These are phyloP conservation scores for Pleurotus platypus DNA, from an alignment of 768 basidiomycete genomes.

Conservation along the genomic window DNA sequence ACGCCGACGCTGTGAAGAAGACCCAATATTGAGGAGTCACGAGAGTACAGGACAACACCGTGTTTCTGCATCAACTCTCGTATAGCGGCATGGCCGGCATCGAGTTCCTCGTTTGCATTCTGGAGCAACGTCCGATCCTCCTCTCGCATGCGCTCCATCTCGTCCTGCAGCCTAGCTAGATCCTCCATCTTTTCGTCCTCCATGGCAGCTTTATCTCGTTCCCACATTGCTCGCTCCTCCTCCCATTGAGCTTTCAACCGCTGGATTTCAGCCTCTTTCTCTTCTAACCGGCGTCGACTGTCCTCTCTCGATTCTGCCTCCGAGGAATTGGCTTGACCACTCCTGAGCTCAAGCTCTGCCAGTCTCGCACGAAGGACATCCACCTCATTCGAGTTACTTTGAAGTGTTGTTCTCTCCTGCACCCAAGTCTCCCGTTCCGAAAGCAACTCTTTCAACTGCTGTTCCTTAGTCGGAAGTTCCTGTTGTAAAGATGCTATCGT, in stretches of 20 bases:
- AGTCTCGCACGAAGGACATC: slow-evolving; percentile 40
- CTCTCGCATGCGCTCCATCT: slow-evolving; percentile 40
- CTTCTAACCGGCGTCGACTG: slow-evolving; percentile 32
- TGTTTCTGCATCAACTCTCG: slow-evolving; percentile 52
- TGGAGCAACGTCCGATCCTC: slow-evolving; percentile 33
- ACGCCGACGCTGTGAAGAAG: slow-evolving; percentile 44
- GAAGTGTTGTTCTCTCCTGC: slow-evolving; percentile 39
- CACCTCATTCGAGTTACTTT: slow-evolving; percentile 32
- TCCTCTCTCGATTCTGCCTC: slow-evolving; percentile 32
- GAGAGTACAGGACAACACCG: slow-evolving; percentile 50
- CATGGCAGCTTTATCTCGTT: slow-evolving; percentile 42
- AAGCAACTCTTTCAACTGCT: slow-evolving; percentile 42
- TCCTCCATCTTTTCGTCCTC: slow-evolving; percentile 50
- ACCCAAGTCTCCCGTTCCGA: slow-evolving; percentile 51
- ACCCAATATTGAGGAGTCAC: slow-evolving; percentile 46
- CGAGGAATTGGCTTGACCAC: slow-evolving; percentile 37
- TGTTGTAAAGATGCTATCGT: slow-evolving; percentile 54
- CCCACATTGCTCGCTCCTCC: slow-evolving; percentile 46
- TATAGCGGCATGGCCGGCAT: slow-evolving; percentile 44
- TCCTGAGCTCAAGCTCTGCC: slow-evolving; percentile 37
- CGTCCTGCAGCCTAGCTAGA: slow-evolving; percentile 40
- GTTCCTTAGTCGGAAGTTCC: slow-evolving; percentile 48
- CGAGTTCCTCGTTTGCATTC: slow-evolving; percentile 44
- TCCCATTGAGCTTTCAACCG: slow-evolving; percentile 36
- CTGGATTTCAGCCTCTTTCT: slow-evolving; percentile 35